phyloP scores from a whole-genome alignment of 1,284 basidiomycete species.

The Pseudozyma thailandica region DNA sequence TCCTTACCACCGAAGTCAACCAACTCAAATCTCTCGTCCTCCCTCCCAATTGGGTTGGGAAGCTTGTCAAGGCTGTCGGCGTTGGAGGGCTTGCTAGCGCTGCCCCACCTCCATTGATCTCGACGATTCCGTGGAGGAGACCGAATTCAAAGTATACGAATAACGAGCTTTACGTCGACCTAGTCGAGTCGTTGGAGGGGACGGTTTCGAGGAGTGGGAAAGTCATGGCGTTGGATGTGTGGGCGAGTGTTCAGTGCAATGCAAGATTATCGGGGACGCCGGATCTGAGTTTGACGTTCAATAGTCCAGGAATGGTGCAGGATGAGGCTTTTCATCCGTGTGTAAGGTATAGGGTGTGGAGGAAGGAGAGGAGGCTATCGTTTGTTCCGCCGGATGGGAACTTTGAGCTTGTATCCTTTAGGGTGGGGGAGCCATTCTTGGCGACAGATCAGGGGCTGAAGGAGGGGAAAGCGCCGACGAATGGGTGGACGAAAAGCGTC shows the following conservation, averaged over 20 bases:
- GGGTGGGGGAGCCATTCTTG: constrained; percentile 68
- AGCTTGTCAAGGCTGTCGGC: constrained; percentile 55
- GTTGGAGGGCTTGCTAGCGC: constrained; percentile 54
- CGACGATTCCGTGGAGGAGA: constrained; percentile 63
- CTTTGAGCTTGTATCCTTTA: constrained; percentile 50
- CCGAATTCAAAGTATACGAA: constrained; percentile 58
- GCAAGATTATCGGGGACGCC: constrained; percentile 68
- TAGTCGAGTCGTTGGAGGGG: constrained; percentile 55
- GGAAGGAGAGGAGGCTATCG: constrained; percentile 40
- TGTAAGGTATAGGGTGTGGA: constrained; percentile 81
- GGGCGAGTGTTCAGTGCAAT: constrained; percentile 48
- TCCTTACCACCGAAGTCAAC: constrained; percentile 63
- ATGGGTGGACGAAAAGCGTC: constrained; percentile 27
- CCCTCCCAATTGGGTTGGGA: constrained; percentile 62
- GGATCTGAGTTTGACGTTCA: constrained; percentile 50
- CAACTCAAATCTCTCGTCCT: constrained; percentile 61
- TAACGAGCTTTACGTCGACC: constrained; percentile 63
- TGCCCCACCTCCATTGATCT: constrained; percentile 71
- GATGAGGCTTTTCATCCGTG: constrained; percentile 91
- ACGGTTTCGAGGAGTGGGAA: constrained; percentile 70
- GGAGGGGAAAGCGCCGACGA: constrained; percentile 17
- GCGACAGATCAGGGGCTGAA: constrained; percentile 2
- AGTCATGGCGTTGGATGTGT: constrained; percentile 49
- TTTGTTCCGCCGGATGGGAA: constrained; percentile 62
- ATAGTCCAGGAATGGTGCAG: constrained; percentile 74